A percentile compares a stretch with the other conserved stretches of the same genome.
These are phyloP conservation scores for Blastomyces emzantsi DNA, from an alignment of 2,329 filamentous ascomycete genomes.

Conservation along the genomic window DNA sequence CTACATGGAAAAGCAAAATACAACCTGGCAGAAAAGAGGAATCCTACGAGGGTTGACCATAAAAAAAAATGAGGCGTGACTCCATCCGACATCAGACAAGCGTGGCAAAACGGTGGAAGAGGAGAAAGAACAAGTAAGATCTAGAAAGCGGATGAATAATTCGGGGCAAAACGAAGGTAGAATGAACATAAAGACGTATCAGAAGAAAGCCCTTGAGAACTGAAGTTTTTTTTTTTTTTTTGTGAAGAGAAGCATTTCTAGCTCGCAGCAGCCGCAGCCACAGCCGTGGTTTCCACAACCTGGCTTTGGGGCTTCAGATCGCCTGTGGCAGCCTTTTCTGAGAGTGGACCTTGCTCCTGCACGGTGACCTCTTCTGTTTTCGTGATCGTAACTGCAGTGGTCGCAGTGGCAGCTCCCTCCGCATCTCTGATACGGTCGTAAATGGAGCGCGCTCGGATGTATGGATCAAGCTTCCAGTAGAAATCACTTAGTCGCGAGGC, in stretches of 20 bases:
- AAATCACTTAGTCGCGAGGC: constrained; percentile 57
- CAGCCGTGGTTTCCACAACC: neutral
- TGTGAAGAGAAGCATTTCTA: neutral
- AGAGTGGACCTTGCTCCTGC: neutral
- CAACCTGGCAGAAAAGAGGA: neutral
- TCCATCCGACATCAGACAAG: neutral
- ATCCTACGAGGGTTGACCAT: neutral
- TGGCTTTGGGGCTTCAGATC: neutral
- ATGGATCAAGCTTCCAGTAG: constrained; percentile 88
- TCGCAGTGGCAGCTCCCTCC: neutral
- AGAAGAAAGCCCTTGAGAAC: neutral
- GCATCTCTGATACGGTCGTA: constrained; percentile 59
- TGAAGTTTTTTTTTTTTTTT: too few species aligned
- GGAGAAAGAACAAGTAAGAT: neutral
- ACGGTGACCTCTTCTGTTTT: neutral
- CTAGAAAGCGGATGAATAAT: neutral
- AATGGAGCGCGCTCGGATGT: constrained; percentile 68
- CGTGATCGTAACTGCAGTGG: neutral
- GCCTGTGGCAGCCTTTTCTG: neutral
- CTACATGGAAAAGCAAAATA: neutral
- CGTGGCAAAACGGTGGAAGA: neutral
- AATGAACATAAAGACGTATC: neutral
- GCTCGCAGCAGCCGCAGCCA: neutral
- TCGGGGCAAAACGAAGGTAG: neutral
- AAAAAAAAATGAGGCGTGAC: neutral